phyloP scores from a whole-genome alignment of 768 basidiomycete species.

The Termitomyces sp. region DNA sequence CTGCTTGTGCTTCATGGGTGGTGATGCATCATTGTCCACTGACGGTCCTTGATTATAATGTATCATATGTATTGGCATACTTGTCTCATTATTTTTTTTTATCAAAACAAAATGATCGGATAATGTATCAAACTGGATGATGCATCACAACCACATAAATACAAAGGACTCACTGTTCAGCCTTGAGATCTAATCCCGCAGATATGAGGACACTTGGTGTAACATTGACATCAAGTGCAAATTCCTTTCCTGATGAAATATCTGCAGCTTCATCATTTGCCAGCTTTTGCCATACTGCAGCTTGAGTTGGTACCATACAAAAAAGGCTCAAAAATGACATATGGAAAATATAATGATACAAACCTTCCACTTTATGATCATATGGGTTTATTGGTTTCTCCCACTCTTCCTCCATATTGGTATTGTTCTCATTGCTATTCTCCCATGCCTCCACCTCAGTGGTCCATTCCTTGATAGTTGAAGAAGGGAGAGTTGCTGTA shows the following conservation, averaged over 20 bases:
- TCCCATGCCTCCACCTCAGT: slow-evolving; percentile 10
- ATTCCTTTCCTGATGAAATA: slow-evolving; percentile 9
- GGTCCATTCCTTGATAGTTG: background rate
- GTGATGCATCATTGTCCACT: too few relatives aligned
- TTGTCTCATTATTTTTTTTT: too few relatives aligned
- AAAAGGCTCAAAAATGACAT: background rate
- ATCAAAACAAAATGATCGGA: too few relatives aligned
- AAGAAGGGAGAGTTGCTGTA: background rate
- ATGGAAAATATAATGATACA: background rate
- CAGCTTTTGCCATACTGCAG: background rate
- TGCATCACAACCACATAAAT: background rate
- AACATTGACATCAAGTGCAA: slow-evolving; percentile 8
- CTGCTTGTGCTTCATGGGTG: too few relatives aligned
- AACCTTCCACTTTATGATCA: background rate
- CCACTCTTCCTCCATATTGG: too few relatives aligned
- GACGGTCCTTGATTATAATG: too few relatives aligned
- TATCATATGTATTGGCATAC: too few relatives aligned
- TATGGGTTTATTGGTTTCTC: background rate
- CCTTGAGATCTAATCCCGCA: slow-evolving; percentile 14
- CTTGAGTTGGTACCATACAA: slow-evolving; percentile 6
- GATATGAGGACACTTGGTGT: slow-evolving; percentile 8
- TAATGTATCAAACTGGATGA: background rate
- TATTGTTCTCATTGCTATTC: too few relatives aligned
- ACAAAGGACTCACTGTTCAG: slow-evolving; percentile 18
- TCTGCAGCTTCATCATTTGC: slow-evolving; percentile 10